Base-by-base conservation (phyloP, 768 basidiomycete species). In the Sporobolomyces phaffii region DNA sequence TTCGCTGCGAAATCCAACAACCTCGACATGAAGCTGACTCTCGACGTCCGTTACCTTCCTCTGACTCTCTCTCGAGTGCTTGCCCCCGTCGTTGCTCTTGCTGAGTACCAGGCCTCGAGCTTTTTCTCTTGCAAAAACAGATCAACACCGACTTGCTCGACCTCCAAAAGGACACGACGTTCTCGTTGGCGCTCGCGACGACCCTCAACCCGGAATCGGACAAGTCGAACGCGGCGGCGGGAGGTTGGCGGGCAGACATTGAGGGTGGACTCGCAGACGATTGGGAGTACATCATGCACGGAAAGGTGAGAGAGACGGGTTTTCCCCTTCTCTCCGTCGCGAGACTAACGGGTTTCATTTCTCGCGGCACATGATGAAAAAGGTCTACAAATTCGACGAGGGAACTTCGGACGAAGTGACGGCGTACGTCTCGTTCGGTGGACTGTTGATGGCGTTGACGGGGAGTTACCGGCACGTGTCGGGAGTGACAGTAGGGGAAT, bases 251-350 rank as follows among this genome's bases (percentile, higher is more conserved):
- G 75, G 84, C 85, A 28, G 88, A 89, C 73, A 85, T 89, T 77
- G 76, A 72, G 41, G 88, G 89, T 71, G 80, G 86, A 61, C 77
- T 99, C 31, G 94, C 97, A 70, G 88, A 91, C 64, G 92, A 98
- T 72, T 99, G 91, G 75, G 93, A 97, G 75, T 99, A 98, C 81
- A 94, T 99, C 72, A 97, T 97, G 92, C 92, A 90, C 77, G 94
- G 94, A 36, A 98, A 93, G 86, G 91, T 93, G 71, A 72, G 80
- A 72, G n/a, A n/a, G n/a, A 26, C 44, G 9, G 38, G 9, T 17
- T 38, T 38, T 38, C 17, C 38, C 17, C 10, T 38, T 18, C 18
- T 38, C 10, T 31, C 24, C 29, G 52, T 34, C 36, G 29, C 5
- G 15, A 13, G 18, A 3, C 2, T 11, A 14, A 26, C 41, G 3